phyloP scores from a whole-genome alignment of 257 asterid species.

The Nemophila menziesii region DNA sequence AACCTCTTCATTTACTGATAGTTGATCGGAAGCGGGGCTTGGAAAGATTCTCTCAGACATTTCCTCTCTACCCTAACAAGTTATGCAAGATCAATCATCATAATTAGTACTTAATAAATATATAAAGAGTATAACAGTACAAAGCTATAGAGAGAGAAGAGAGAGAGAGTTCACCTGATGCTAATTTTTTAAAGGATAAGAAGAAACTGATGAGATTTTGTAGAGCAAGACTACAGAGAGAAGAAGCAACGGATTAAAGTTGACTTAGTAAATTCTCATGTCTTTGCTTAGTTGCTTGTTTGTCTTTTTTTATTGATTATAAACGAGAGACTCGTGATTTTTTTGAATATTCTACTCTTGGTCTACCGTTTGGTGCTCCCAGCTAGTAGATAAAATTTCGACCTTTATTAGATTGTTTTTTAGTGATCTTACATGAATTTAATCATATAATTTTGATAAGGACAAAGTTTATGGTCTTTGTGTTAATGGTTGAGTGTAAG shows the following conservation, averaged over 20 bases:
- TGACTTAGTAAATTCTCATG: background rate
- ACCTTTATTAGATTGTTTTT: background rate
- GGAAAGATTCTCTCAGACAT: conserved; percentile 22
- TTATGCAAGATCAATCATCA: background rate
- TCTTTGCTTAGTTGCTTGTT: background rate
- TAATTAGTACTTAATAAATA: background rate
- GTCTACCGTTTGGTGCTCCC: no score
- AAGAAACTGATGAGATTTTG: background rate
- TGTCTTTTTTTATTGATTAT: no score
- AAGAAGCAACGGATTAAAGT: background rate
- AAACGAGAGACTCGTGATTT: no score
- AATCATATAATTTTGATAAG: background rate
- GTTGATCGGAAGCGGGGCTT: conserved; percentile 12
- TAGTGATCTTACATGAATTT: background rate
- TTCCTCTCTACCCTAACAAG: background rate
- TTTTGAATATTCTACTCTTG: no score
- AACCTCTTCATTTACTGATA: conserved; percentile 19
- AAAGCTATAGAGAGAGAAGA: no score
- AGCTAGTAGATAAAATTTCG: no score
- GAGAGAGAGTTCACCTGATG: background rate
- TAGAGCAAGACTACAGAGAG: background rate
- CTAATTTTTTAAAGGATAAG: background rate
- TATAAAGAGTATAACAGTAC: background rate
- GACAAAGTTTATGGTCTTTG: background rate
- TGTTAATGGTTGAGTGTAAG: background rate